Evolutionary conservation across 441 rosid genomes (phyloP).

Genomic region (Eruca vesicaria): DNA sequence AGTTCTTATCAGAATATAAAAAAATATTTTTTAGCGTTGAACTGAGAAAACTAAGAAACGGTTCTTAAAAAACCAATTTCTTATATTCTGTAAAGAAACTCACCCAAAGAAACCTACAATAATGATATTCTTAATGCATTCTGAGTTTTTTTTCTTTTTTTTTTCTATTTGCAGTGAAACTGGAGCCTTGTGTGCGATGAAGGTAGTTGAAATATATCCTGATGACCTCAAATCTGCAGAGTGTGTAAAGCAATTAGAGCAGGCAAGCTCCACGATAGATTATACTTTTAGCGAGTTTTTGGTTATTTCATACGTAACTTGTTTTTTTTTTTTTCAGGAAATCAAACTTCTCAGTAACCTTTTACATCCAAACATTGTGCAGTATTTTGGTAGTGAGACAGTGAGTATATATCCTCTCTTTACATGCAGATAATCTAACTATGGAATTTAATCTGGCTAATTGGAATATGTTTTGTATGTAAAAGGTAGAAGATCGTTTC

Average conservation of each 20-base stretch:
- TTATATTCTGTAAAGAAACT: too few species aligned
- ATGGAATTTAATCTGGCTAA: neutral
- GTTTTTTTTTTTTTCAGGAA: constrained; percentile 65
- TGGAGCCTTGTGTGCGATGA: constrained; percentile 95
- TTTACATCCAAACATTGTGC: constrained; percentile 95
- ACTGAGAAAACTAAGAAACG: too few species aligned
- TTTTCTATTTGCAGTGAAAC: constrained; percentile 55
- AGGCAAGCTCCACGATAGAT: constrained; percentile 44
- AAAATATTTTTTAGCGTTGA: too few species aligned
- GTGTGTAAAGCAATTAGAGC: constrained; percentile 80
- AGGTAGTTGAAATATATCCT: constrained; percentile 86
- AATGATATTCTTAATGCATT: neutral
- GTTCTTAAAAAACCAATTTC: too few species aligned
- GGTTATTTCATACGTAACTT: too few species aligned
- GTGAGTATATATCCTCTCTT: constrained; percentile 51
- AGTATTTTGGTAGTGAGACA: constrained; percentile 94
- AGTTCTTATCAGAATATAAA: too few species aligned
- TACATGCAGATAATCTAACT: constrained; percentile 5
- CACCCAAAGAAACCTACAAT: too few species aligned
- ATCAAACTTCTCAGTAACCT: constrained; percentile 86
- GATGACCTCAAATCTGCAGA: constrained; percentile 88
- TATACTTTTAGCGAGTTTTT: too few species aligned
- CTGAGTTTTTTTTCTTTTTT: constrained; percentile 29
- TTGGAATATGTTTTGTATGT: constrained; percentile 13
- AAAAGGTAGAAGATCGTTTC: constrained; percentile 49